These are phyloP conservation scores for Cenococcum geophilum DNA, from an alignment of 495 filamentous ascomycete species.

Conservation along the genomic window DNA sequence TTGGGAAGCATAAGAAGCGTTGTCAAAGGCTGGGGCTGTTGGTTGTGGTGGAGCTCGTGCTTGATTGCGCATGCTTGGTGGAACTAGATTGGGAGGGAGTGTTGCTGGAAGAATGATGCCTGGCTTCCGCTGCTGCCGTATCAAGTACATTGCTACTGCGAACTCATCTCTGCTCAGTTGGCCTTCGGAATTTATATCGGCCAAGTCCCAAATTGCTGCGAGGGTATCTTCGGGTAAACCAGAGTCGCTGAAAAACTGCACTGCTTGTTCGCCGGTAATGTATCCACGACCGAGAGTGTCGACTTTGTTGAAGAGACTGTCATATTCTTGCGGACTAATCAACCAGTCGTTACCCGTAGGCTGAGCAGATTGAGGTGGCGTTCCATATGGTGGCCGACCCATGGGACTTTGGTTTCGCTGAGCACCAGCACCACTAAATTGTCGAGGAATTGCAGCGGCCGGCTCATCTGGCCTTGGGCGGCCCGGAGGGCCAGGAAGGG, in stretches of 20 bases:
- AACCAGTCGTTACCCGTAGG: slow-evolving; percentile 72
- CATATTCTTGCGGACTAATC: slow-evolving; percentile 76
- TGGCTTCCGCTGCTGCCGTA: slow-evolving; percentile 76
- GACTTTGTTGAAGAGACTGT: slow-evolving; percentile 72
- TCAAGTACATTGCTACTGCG: slow-evolving; percentile 95
- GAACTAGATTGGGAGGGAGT: slow-evolving; percentile 74
- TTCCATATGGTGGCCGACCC: slow-evolving; percentile 51
- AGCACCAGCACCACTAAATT: slow-evolving; percentile 61
- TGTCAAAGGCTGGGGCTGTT: slow-evolving; percentile 48
- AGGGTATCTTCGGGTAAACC: slow-evolving; percentile 82
- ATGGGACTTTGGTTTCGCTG: slow-evolving; percentile 66
- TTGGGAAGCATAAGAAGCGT: slow-evolving; percentile 43
- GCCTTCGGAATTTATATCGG: slow-evolving; percentile 88
- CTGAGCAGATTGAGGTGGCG: slow-evolving; percentile 51
- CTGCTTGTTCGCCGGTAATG: slow-evolving; percentile 93
- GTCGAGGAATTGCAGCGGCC: slow-evolving; percentile 54
- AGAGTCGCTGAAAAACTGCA: slow-evolving; percentile 87
- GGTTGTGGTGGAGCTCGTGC: slow-evolving; percentile 46
- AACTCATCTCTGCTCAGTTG: slow-evolving; percentile 84
- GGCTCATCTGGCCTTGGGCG: slow-evolving; percentile 18
- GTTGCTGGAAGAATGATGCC: slow-evolving; percentile 58
- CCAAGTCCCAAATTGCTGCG: slow-evolving; percentile 95
- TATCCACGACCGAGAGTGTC: slow-evolving; percentile 72
- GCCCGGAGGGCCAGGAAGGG: slow-evolving; percentile 42
- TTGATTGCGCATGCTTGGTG: slow-evolving; percentile 79